Evolutionary conservation across 371 early-diverging fungal genomes (phyloP).

Genomic region (Syncephalastrum racemosum): DNA sequence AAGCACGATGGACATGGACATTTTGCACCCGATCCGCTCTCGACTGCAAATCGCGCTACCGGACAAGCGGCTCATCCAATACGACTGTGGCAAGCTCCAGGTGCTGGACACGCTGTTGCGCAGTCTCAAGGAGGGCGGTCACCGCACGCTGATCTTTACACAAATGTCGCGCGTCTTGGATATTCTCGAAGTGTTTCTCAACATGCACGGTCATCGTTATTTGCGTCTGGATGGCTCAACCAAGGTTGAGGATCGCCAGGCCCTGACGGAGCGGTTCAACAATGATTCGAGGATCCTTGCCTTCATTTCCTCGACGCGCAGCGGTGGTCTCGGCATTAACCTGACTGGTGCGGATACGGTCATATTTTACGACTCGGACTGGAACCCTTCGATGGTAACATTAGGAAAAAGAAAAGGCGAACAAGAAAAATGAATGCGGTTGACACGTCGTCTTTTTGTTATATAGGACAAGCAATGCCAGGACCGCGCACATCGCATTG

Average conservation of each 20-base stretch:
- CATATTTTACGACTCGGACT: constrained; percentile 94
- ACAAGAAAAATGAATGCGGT: background rate
- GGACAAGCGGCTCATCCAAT: constrained; percentile 82
- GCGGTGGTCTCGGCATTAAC: constrained; percentile 97
- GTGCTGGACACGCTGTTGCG: constrained; percentile 77
- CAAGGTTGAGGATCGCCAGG: constrained; percentile 82
- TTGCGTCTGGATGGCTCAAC: constrained; percentile 87
- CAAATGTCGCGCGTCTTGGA: constrained; percentile 99
- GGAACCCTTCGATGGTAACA: constrained; percentile 90
- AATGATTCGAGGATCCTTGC: constrained; percentile 79
- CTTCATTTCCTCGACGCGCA: constrained; percentile 90
- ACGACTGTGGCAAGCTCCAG: constrained; percentile 89
- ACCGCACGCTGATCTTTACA: constrained; percentile 93
- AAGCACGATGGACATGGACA: constrained; percentile 28
- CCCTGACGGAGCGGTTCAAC: constrained; percentile 87
- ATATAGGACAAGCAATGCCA: constrained; percentile 55
- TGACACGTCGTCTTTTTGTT: background rate
- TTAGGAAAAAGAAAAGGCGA: background rate
- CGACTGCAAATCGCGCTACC: constrained; percentile 79
- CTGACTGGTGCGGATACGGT: constrained; percentile 95
- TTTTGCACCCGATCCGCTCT: constrained; percentile 57
- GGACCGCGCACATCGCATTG: constrained; percentile 94
- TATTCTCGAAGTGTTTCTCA: constrained; percentile 94
- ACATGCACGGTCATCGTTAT: constrained; percentile 84
- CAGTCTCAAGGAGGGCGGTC: constrained; percentile 73